Conservation (phyloP, 495 filamentous ascomycete genomes). For the Arthonia radiata region DNA sequence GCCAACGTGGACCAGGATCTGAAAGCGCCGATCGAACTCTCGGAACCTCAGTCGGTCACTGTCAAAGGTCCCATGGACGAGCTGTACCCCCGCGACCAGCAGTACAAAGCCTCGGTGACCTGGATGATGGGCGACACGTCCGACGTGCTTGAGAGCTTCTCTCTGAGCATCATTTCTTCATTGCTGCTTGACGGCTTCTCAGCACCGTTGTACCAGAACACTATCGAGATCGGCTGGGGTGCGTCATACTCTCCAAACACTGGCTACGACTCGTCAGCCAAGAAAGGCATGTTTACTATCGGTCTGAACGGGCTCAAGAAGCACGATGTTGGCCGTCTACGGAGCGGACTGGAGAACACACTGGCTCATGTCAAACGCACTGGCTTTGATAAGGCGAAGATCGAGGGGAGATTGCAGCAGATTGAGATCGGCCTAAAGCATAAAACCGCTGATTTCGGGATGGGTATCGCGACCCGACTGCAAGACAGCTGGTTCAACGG, state of each 20-base stretch:
- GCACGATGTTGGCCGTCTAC: conserved; percentile 51
- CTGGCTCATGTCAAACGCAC: conserved; percentile 36
- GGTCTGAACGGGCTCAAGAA: conserved; percentile 68
- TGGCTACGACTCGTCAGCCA: conserved; percentile 58
- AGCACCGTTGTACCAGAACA: conserved; percentile 70
- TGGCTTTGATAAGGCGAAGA: conserved; percentile 70
- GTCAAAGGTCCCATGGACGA: conserved; percentile 74
- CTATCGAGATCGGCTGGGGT: conserved; percentile 77
- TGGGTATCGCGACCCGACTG: conserved; percentile 66
- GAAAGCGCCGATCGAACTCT: conserved; percentile 50
- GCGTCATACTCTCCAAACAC: conserved; percentile 87
- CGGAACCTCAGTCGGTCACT: conserved; percentile 33
- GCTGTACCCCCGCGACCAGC: conserved; percentile 56
- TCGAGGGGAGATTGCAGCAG: conserved; percentile 82
- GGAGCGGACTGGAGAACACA: conserved; percentile 41
- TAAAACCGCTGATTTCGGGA: conserved; percentile 83
- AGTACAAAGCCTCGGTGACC: conserved; percentile 78
- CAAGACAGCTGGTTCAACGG: conserved; percentile 89
- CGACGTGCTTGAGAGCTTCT: conserved; percentile 68
- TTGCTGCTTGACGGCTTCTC: conserved; percentile 82
- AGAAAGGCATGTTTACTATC: conserved; percentile 61
- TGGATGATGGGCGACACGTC: conserved; percentile 72
- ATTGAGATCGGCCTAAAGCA: conserved; percentile 76
- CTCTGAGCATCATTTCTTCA: conserved; percentile 52
- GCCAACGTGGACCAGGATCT: conserved; percentile 45